phyloP scores from a whole-genome alignment of 139 green algal species.

The Chlamydomonas applanata region DNA sequence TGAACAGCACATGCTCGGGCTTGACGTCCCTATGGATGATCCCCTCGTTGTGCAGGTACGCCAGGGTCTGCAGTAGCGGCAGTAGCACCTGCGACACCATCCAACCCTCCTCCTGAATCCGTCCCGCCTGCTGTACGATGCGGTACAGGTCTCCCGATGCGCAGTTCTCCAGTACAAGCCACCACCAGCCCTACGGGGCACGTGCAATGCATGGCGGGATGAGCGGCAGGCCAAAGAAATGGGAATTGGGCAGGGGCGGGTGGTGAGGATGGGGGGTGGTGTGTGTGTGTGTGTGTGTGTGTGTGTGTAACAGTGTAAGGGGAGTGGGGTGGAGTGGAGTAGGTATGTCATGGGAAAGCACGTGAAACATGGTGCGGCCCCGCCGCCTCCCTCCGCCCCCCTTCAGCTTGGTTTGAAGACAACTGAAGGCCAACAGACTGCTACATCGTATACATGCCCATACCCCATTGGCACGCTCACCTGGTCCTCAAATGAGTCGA shows the following conservation, averaged over 20 bases:
- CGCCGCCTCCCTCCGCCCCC: too few species aligned
- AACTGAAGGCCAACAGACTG: too few species aligned
- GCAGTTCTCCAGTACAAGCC: slow-evolving; percentile 53
- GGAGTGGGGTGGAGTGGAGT: too few species aligned
- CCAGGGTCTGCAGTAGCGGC: slow-evolving; percentile 49
- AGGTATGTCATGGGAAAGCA: too few species aligned
- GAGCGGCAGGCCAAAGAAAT: too few species aligned
- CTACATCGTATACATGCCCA: background rate
- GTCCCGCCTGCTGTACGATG: slow-evolving; percentile 23
- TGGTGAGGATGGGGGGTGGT: too few species aligned
- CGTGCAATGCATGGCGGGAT: background rate
- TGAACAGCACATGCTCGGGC: slow-evolving; percentile 49
- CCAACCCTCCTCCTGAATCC: slow-evolving; percentile 37
- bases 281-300: too few species aligned
- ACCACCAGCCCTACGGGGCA: slow-evolving; percentile 40
- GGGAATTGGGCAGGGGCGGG: too few species aligned
- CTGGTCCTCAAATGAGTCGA: slow-evolving; percentile 54
- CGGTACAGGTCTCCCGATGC: slow-evolving; percentile 42
- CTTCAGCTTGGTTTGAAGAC: too few species aligned
- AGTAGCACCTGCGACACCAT: slow-evolving; percentile 50
- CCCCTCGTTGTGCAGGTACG: slow-evolving; percentile 47
- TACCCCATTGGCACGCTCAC: background rate
- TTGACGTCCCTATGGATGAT: slow-evolving; percentile 54
- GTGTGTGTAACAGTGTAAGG: too few species aligned
- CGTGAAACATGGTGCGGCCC: too few species aligned